phyloP scores from a whole-genome alignment of 2,329 filamentous ascomycete species.

The Fusarium graminum region DNA sequence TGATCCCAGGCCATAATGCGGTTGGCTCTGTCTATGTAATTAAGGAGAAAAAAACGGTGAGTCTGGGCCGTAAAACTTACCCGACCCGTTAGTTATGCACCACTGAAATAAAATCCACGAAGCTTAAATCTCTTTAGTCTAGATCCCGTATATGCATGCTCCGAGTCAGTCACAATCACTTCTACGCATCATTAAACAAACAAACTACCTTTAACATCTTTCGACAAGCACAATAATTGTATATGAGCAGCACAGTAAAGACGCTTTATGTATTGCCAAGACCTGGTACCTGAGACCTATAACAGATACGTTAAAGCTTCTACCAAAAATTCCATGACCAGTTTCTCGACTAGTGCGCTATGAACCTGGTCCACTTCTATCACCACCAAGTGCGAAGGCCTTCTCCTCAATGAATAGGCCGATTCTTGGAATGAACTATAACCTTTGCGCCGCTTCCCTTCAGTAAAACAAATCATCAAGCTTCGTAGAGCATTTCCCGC shows the following conservation, averaged over 20 bases:
- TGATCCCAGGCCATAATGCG: slow-evolving; percentile 18
- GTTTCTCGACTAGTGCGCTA: slow-evolving; percentile 3
- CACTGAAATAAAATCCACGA: slow-evolving; percentile 3
- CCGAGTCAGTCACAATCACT: slow-evolving; percentile 7
- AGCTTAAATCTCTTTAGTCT: slow-evolving; percentile 13
- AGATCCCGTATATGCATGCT: slow-evolving; percentile 3
- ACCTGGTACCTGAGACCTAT: neutral
- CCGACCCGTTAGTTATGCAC: slow-evolving; percentile 3
- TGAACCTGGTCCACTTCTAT: neutral
- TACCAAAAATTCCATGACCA: slow-evolving; percentile 25
- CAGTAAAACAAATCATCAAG: slow-evolving; percentile 30
- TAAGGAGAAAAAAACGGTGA: slow-evolving; percentile 9
- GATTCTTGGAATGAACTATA: slow-evolving; percentile 10
- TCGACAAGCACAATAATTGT: no score
- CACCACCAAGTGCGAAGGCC: slow-evolving; percentile 1
- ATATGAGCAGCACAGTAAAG: neutral
- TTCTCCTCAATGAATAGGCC: slow-evolving; percentile 5
- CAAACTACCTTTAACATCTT: neutral
- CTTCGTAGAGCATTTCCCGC: slow-evolving; percentile 23
- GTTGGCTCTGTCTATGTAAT: slow-evolving; percentile 12
- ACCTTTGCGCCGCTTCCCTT: slow-evolving; percentile 20
- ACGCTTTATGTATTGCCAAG: neutral
- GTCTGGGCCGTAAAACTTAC: neutral
- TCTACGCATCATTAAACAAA: neutral
- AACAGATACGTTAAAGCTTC: neutral